Percentiles rank a stretch among this genome's conserved stretches.
Evolutionary conservation across 1,284 basidiomycete genomes (phyloP).

Genomic region (Ganoderma meredithae): DNA sequence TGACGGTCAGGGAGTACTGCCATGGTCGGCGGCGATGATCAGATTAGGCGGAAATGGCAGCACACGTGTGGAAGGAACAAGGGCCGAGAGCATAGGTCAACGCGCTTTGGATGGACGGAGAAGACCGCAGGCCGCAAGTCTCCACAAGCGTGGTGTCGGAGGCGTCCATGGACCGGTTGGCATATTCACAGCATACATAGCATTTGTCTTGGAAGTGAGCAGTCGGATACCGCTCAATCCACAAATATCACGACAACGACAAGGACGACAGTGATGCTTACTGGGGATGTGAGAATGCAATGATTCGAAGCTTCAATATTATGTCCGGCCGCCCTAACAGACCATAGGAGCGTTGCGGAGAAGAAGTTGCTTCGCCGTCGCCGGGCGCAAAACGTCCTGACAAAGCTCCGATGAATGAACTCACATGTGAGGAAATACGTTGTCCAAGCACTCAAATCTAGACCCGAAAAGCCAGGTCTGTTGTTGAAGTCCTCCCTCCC

Average conservation of each 20-base stretch:
- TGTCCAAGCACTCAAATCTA: not conserved
- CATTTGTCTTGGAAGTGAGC: not conserved
- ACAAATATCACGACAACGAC: not conserved
- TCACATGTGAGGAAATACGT: not conserved
- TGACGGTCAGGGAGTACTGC: slow-evolving; percentile 2
- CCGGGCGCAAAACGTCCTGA: not conserved
- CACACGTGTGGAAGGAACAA: slow-evolving; percentile 19
- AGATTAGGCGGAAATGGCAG: slow-evolving; percentile 21
- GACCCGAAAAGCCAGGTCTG: not conserved
- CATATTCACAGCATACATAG: slow-evolving; percentile 3
- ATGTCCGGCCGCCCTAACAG: not conserved
- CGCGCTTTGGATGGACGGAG: not conserved
- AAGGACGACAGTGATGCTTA: not conserved
- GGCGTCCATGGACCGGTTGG: not conserved
- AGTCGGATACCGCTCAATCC: not conserved
- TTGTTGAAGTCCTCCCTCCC: not conserved
- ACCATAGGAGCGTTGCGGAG: not conserved
- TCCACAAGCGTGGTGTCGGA: not conserved
- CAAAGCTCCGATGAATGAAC: not conserved
- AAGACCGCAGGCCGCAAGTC: not conserved
- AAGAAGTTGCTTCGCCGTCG: not conserved
- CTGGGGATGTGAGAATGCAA: not conserved
- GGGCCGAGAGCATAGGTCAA: not conserved
- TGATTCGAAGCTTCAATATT: not conserved
- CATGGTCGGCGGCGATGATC: slow-evolving; percentile 28